phyloP scores from a whole-genome alignment of 148 eudicot species.

The Rhododendron vialii region DNA sequence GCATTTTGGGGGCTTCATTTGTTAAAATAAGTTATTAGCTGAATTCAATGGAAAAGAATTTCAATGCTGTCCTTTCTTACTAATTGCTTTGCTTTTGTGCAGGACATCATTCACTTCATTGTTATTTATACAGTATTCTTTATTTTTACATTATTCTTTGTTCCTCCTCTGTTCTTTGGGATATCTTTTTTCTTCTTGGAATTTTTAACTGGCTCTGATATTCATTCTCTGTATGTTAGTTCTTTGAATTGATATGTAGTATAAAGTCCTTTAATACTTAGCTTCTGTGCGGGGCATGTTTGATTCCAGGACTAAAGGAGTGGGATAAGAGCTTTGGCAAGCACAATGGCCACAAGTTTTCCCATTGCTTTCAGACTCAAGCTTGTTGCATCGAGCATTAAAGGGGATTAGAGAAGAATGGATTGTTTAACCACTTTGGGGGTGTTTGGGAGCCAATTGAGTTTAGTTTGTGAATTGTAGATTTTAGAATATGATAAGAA shows the following conservation, averaged over 20 bases:
- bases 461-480: too few relatives aligned
- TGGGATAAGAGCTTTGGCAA: neutral
- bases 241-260: neutral
- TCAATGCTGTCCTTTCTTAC: slow-evolving; percentile 1
- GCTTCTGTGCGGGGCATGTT: neutral
- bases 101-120: neutral
- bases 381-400: neutral
- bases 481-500: neutral
- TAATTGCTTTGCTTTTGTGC: neutral
- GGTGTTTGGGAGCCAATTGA: neutral
- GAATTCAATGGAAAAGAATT: neutral
- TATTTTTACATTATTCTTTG: neutral
- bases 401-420: neutral
- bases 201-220: neutral
- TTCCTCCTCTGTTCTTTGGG: neutral
- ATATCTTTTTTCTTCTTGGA: neutral
- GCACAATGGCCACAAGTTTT: neutral
- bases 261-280: neutral
- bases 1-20: neutral
- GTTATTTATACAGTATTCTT: neutral
- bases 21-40: neutral
- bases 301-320: neutral
- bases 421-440: neutral
- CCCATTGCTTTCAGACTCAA: neutral
- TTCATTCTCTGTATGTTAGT: neutral